Evolutionary conservation across 768 basidiomycete species (phyloP), one percentile per base, ranked within the genome.

Genomic region (Lactarius vividus): DNA sequence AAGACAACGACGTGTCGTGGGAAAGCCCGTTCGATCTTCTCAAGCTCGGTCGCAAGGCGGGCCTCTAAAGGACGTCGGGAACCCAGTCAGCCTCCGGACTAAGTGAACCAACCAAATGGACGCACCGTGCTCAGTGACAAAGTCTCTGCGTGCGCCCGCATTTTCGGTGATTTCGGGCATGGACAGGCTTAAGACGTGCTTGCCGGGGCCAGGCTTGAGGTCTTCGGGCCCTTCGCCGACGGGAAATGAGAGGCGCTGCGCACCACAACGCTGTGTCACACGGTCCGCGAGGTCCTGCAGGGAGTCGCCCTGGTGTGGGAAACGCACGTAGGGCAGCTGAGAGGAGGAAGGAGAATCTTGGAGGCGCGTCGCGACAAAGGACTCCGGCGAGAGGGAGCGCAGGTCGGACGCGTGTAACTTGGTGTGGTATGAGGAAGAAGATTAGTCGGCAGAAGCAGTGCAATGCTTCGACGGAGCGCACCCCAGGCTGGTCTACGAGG

Each of bases 381-480:
- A 85, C 1, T 80, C 78, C 10, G 84, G 77, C 7, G 83, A 75
- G 26, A 92, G 83, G 11, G 77, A 75, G 35, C 88, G 86, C 49
- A 92, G 78, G 78, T 92, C 90, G n/a, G 89, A 87, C 29, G 88
- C 87, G 71, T 88, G 91, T 4, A 89, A 77, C 91, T 92, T 71
- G 11, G 16, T 33, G 46, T 26, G 33, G 11, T 18, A 18, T 40
- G 49, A 35, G 42, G 62, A 31, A 29, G 64, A 2, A 53, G 52
- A 40, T 15, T 31, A 42, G 61, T 23, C 13, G n/a, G 20, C 4
- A 40, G 35, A 29, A 37, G 35, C 35, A 13, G 35, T 37, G 35
- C 11, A 37, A 11, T 37, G 35, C 35, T 37, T 37, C 9, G 35
- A 37, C 35, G 35, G 35, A 39, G 37, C 46, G 66, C 74, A 92